Percentiles rank a stretch among this genome's conserved stretches.
Evolutionary conservation across 129 eudicot genomes (phyloP).

Genomic region (Flaveria trinervia): DNA sequence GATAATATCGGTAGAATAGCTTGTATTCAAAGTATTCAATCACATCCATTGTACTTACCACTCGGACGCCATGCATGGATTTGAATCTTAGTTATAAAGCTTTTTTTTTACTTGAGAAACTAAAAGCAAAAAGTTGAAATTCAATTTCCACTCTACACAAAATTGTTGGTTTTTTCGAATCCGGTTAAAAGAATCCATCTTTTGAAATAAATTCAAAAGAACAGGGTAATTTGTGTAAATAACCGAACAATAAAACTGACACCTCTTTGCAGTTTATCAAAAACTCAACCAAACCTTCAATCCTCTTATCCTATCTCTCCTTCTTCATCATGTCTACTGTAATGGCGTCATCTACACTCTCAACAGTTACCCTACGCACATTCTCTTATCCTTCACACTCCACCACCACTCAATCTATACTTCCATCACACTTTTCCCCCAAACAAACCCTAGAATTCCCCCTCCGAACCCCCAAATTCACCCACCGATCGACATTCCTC

Average conservation of each 20-base stretch:
- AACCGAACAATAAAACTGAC: not conserved
- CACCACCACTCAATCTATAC: slow-evolving; percentile 19
- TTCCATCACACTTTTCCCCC: slow-evolving; percentile 41
- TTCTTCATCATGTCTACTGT: slow-evolving; percentile 21
- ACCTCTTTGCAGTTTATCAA: slow-evolving; percentile 3
- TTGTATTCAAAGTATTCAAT: too few species aligned
- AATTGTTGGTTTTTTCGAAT: too few species aligned
- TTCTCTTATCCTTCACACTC: slow-evolving; percentile 34
- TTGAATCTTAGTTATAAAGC: too few species aligned
- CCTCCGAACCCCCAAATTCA: slow-evolving; percentile 46
- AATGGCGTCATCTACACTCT: slow-evolving; percentile 78
- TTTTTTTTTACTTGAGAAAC: too few species aligned
- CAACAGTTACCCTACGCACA: slow-evolving; percentile 52
- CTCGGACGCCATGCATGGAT: too few species aligned
- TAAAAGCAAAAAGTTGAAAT: too few species aligned
- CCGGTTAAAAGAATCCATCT: too few species aligned
- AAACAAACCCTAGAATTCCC: slow-evolving; percentile 49
- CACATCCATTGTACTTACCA: too few species aligned
- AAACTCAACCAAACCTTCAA: slow-evolving; percentile 11
- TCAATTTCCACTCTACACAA: too few species aligned
- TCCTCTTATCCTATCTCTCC: slow-evolving; percentile 54
- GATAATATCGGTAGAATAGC: too few species aligned
- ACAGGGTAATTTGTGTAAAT: not conserved
- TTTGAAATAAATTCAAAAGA: not conserved
- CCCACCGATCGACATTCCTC: slow-evolving; percentile 52